Evolutionary conservation across 495 filamentous ascomycete genomes (phyloP).

Genomic region (Cairneyella variabilis): DNA sequence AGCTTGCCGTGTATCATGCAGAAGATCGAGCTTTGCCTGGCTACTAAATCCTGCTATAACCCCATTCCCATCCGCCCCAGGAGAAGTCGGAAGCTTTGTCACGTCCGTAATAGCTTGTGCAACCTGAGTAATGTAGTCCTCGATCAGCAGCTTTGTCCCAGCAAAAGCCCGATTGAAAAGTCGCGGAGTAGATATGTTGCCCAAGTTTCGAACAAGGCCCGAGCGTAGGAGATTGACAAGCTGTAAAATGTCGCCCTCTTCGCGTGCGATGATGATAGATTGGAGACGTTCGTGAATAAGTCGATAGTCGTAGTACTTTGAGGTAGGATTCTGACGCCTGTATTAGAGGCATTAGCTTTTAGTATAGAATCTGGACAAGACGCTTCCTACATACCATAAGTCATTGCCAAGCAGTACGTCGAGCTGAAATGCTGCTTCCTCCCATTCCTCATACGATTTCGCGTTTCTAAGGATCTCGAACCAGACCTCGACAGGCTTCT

Average conservation of each 20-base stretch:
- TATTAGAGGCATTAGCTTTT: slow-evolving; percentile 1
- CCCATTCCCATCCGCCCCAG: slow-evolving; percentile 25
- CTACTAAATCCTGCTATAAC: slow-evolving; percentile 54
- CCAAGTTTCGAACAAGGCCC: slow-evolving; percentile 85
- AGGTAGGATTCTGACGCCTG: slow-evolving; percentile 78
- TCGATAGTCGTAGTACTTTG: slow-evolving; percentile 81
- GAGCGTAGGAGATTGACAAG: slow-evolving; percentile 78
- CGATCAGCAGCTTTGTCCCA: slow-evolving; percentile 85
- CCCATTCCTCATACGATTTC: slow-evolving; percentile 76
- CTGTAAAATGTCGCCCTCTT: slow-evolving; percentile 68
- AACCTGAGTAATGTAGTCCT: slow-evolving; percentile 84
- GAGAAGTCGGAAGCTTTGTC: slow-evolving; percentile 61
- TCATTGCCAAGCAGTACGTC: slow-evolving; percentile 76
- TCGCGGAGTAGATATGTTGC: slow-evolving; percentile 81
- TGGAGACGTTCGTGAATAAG: slow-evolving; percentile 77
- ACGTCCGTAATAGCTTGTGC: slow-evolving; percentile 77
- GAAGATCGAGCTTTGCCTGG: slow-evolving; percentile 80
- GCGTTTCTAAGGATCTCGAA: slow-evolving; percentile 59
- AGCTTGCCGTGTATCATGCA: slow-evolving; percentile 86
- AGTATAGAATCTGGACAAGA: not conserved
- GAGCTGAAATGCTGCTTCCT: slow-evolving; percentile 71
- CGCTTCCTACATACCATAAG: slow-evolving; percentile 56
- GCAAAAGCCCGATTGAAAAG: slow-evolving; percentile 83
- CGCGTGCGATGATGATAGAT: slow-evolving; percentile 67
- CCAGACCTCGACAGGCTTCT: slow-evolving; percentile 48